These are phyloP conservation scores for Lithospermum erythrorhizon DNA, from an alignment of 257 asterid genomes.

Conservation along the genomic window DNA sequence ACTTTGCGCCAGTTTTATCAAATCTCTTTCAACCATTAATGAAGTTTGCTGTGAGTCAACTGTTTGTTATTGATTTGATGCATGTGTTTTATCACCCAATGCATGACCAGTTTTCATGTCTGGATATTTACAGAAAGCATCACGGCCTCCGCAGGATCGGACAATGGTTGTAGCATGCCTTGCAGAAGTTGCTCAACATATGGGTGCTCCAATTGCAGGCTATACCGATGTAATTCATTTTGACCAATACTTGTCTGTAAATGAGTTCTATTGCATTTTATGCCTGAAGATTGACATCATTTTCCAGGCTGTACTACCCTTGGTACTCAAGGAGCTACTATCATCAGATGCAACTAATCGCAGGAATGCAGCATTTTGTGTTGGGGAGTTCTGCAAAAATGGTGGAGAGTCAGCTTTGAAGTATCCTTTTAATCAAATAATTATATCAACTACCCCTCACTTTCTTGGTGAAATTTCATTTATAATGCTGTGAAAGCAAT, in stretches of 20 bases:
- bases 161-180: slow-evolving; percentile 98
- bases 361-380: slow-evolving; percentile 98
- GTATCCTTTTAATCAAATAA: slow-evolving; percentile 42
- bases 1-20: slow-evolving; percentile 73
- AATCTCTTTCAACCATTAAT: slow-evolving; percentile 76
- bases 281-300: slow-evolving; percentile 10
- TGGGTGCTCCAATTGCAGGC: slow-evolving; percentile 92
- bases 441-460: not conserved
- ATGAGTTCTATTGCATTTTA: slow-evolving; percentile 9
- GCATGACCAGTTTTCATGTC: not conserved
- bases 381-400: slow-evolving; percentile 92
- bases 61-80: slow-evolving; percentile 10
- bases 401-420: slow-evolving; percentile 70
- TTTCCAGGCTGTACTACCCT: slow-evolving; percentile 74
- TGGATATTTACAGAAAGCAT: slow-evolving; percentile 52
- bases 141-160: slow-evolving; percentile 84
- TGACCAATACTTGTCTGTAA: not conserved
- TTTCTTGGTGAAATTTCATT: too few relatives aligned
- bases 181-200: slow-evolving; percentile 98
- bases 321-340: slow-evolving; percentile 83
- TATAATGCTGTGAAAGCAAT: not conserved
- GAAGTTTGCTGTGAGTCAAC: slow-evolving; percentile 73
- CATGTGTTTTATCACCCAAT: not conserved
- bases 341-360: slow-evolving; percentile 76
- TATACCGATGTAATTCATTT: slow-evolving; percentile 58